These are phyloP conservation scores for Cydonia oblonga DNA, from an alignment of 331 rosid species.

Conservation along the genomic window DNA sequence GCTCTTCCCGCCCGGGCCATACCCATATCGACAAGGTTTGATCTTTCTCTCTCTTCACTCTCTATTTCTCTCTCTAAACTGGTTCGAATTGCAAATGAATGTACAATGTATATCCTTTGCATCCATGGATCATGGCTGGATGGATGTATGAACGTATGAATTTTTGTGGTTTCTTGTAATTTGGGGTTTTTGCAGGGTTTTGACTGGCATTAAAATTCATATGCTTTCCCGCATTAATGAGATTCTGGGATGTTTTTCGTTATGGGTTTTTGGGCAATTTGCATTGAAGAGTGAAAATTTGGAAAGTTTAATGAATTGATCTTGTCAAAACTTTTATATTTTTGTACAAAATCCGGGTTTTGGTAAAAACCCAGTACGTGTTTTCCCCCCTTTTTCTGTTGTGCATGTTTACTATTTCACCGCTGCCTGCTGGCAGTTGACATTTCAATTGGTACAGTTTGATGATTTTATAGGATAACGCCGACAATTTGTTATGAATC, in stretches of 20 bases:
- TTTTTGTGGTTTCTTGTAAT: background rate
- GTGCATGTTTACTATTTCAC: background rate
- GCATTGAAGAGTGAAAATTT: background rate
- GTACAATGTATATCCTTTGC: background rate
- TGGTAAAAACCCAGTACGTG: background rate
- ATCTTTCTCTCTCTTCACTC: too few species aligned
- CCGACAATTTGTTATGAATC: background rate
- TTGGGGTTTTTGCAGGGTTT: background rate
- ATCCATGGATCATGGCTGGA: background rate
- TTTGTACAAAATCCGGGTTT: background rate
- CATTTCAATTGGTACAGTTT: background rate
- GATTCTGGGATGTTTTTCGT: background rate
- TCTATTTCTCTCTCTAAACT: background rate
- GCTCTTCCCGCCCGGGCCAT: background rate
- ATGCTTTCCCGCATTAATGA: background rate
- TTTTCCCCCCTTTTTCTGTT: background rate
- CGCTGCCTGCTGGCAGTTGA: background rate
- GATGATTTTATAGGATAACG: background rate
- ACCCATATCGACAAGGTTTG: constrained; percentile 29
- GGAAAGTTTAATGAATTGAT: background rate
- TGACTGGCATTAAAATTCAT: background rate
- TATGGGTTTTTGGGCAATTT: background rate
- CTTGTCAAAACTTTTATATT: background rate
- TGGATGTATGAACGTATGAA: background rate
- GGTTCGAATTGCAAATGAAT: background rate